Base-by-base conservation (phyloP, 805 yeast genomes). In the Kodamaea sagamina region DNA sequence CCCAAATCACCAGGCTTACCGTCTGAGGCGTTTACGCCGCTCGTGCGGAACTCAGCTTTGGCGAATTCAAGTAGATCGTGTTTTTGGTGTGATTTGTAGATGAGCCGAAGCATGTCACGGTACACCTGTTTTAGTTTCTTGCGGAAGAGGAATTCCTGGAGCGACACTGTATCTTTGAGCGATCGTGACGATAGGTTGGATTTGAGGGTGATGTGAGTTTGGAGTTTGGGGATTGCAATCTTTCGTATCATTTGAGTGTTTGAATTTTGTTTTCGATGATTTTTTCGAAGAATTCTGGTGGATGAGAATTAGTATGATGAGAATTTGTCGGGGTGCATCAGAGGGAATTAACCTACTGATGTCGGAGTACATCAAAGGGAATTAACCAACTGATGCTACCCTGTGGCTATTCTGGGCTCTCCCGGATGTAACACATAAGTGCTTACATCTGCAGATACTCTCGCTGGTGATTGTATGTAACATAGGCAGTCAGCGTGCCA, bases 61-160 rank as follows among this genome's bases (percentile, higher is more conserved):
- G 62, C 62, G 44, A 51, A 67, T 11, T 46, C 51, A 31, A 67
- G 53, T 36, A 71, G 47, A n/a, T 66, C 72, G 1, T 52, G 47
- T 29, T 57, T 57, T 43, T 70, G 72, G 39, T 71, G 74, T 41
- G 61, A 62, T 40, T 58, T 57, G 48, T 66, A 64, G 12, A 70
- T 52, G 36, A 61, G 50, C 27, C 75, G 49, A 43, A 63, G 48
- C 12, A 68, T 50, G 19, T 59, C 58, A 32, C 71, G 54, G 47
- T 71, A 71, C 1, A 65, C 60, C 8, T 53, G 47, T n/a, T 57
- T 51, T 11, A 71, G 58, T 43, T 61, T 61, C 36, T 56, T 63
- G 12, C 74, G 58, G 41, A 71, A 69, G 25, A 71, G 40, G 44
- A 71, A 71, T 43, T 71, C 75, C 32, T 71, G 74, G 4, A 71